Evolutionary conservation across 495 filamentous ascomycete genomes (phyloP).

Genomic region (Astrocystis sublimbata): DNA sequence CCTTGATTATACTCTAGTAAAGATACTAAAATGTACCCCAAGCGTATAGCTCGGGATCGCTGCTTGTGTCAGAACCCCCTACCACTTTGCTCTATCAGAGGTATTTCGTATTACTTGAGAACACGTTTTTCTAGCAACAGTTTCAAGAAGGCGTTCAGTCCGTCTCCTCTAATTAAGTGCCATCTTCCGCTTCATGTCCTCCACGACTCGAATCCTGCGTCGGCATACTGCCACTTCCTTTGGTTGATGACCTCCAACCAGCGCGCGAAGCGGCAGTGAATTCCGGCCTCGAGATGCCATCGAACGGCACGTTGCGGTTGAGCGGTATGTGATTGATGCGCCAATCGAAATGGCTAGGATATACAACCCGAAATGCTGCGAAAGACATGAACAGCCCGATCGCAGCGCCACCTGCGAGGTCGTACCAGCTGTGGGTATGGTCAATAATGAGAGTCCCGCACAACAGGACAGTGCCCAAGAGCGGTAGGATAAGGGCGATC

Average conservation of each 20-base stretch:
- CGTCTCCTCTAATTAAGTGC: background rate
- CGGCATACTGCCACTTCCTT: background rate
- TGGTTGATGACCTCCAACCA: conserved; percentile 19
- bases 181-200: background rate
- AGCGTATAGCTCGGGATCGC: background rate
- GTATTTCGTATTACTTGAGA: background rate
- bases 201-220: background rate
- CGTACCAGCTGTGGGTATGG: conserved; percentile 50
- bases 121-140: background rate
- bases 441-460: conserved; percentile 54
- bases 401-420: conserved; percentile 44
- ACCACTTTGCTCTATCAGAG: background rate
- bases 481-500: conserved; percentile 46
- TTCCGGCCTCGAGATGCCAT: conserved; percentile 14
- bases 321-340: conserved; percentile 46
- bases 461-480: conserved; percentile 51
- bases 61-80: background rate
- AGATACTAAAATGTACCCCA: background rate
- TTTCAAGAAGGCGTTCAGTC: background rate
- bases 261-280: conserved; percentile 25
- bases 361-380: conserved; percentile 38
- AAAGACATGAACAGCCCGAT: conserved; percentile 47
- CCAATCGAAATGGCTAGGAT: conserved; percentile 46
- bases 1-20: conserved; percentile 11
- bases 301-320: conserved; percentile 26